Evolutionary conservation across 2,329 filamentous ascomycete genomes (phyloP).

Genomic region (Neoarthrinium moseri): DNA sequence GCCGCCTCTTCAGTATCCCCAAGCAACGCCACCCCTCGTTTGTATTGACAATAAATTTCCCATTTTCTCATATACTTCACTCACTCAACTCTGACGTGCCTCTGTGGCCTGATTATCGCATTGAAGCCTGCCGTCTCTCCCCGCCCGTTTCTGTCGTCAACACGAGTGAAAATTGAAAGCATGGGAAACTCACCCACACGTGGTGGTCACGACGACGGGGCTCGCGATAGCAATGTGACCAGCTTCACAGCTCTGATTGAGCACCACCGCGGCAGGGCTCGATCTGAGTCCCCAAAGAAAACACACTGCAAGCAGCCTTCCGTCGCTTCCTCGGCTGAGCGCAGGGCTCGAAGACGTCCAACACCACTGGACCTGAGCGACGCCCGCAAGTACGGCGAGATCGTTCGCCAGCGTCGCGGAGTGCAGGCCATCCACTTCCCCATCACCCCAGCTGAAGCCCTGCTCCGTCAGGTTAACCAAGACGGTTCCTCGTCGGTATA

Average conservation of each 20-base stretch:
- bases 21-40: too few species aligned
- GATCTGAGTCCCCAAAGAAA: conserved; percentile 2
- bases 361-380: conserved; percentile 13
- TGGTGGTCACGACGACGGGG: conserved; percentile 9
- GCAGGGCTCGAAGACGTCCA: conserved; percentile 8
- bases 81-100: too few species aligned
- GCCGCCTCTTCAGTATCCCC: too few species aligned
- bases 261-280: neutral
- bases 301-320: conserved; percentile 4
- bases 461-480: neutral
- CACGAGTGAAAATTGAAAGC: neutral
- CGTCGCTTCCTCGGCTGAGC: neutral
- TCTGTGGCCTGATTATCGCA: too few species aligned
- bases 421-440: conserved; percentile 16
- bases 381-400: conserved; percentile 12
- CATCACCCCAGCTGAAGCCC: conserved; percentile 9
- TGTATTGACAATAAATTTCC: too few species aligned
- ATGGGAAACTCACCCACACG: neutral
- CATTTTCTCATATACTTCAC: too few species aligned
- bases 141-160: too few species aligned
- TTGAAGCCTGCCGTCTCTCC: too few species aligned
- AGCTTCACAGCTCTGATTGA: conserved; percentile 19
- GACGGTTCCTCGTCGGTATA: conserved; percentile 18
- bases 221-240: conserved; percentile 18
- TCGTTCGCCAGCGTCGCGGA: conserved; percentile 4